phyloP scores from a whole-genome alignment of 495 filamentous ascomycete genomes.

The Penicillium desertorum region DNA sequence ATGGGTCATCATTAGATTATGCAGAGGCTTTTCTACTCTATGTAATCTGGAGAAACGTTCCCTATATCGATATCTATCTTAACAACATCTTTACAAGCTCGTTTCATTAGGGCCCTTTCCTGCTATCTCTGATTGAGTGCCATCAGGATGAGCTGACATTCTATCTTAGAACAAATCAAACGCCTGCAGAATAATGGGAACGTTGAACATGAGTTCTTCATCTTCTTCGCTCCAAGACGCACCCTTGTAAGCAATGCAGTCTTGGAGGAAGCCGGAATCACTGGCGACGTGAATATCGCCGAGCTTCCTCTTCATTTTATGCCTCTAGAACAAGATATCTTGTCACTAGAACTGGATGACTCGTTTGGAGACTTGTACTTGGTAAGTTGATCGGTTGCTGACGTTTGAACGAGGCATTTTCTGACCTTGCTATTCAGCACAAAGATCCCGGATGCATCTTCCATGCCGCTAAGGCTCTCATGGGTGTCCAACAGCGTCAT shows the following conservation, averaged over 20 bases:
- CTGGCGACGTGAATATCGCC: constrained; percentile 85
- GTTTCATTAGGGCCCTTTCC: constrained; percentile 46
- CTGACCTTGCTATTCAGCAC: constrained; percentile 44
- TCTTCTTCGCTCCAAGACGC: constrained; percentile 90
- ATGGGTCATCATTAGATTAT: constrained; percentile 62
- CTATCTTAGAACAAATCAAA: constrained; percentile 78
- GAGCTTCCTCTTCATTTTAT: constrained; percentile 88
- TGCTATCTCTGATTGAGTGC: constrained; percentile 38
- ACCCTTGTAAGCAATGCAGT: constrained; percentile 90
- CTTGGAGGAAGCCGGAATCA: constrained; percentile 87
- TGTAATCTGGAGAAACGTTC: constrained; percentile 61
- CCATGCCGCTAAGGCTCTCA: constrained; percentile 85
- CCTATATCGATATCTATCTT: constrained; percentile 53
- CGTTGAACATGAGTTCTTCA: constrained; percentile 88
- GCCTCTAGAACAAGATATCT: constrained; percentile 83
- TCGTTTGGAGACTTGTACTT: constrained; percentile 86
- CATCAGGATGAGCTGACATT: constrained; percentile 61
- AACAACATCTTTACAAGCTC: constrained; percentile 39
- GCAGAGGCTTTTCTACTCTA: constrained; percentile 58
- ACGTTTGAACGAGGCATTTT: neutral
- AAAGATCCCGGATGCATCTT: constrained; percentile 91
- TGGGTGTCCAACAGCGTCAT: constrained; percentile 88
- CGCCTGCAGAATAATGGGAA: constrained; percentile 79
- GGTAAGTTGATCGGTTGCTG: constrained; percentile 40
- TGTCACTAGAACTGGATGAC: constrained; percentile 87